Percentiles rank a stretch among this genome's conserved stretches.
Conservation (phyloP, 768 basidiomycete genomes). For the Megacollybia marginata region DNA sequence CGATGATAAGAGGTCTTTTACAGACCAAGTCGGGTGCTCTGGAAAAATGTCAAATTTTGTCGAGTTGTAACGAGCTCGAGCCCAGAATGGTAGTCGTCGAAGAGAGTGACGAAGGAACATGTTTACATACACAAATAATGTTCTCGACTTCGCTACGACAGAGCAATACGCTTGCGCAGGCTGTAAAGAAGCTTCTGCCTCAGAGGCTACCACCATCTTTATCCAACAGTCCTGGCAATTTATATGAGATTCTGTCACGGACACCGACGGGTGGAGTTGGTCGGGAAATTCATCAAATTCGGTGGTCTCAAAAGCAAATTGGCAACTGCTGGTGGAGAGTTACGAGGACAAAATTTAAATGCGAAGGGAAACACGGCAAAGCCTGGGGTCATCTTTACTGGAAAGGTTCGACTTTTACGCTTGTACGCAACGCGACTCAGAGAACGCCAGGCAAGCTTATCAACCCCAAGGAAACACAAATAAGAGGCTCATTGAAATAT, state of each 20-base stretch:
- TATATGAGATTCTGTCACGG: slow-evolving; percentile 69
- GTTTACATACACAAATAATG: slow-evolving; percentile 17
- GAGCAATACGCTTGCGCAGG: slow-evolving; percentile 11
- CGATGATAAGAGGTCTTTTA: slow-evolving; percentile 66
- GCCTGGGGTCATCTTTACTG: slow-evolving; percentile 78
- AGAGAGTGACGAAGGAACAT: slow-evolving; percentile 10
- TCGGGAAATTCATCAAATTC: slow-evolving; percentile 57
- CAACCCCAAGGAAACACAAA: slow-evolving; percentile 53
- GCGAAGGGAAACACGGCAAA: slow-evolving; percentile 69
- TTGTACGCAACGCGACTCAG: background rate
- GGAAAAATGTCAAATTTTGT: slow-evolving; percentile 62
- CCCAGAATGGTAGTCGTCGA: background rate
- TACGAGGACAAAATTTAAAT: slow-evolving; percentile 64
- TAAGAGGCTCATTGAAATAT: slow-evolving; percentile 70
- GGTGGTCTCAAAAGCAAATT: slow-evolving; percentile 69
- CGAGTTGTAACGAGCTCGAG: slow-evolving; percentile 3
- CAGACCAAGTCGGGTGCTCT: slow-evolving; percentile 68
- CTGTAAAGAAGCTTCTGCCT: slow-evolving; percentile 54
- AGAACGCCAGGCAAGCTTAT: slow-evolving; percentile 45
- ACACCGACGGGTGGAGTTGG: slow-evolving; percentile 64
- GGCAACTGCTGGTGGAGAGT: slow-evolving; percentile 67
- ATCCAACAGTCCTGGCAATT: slow-evolving; percentile 45
- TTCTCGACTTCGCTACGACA: slow-evolving; percentile 7
- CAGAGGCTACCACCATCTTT: slow-evolving; percentile 53
- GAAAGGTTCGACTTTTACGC: slow-evolving; percentile 48